phyloP scores from a whole-genome alignment of 2,329 filamentous ascomycete species.

The Hypoxylon sp. region DNA sequence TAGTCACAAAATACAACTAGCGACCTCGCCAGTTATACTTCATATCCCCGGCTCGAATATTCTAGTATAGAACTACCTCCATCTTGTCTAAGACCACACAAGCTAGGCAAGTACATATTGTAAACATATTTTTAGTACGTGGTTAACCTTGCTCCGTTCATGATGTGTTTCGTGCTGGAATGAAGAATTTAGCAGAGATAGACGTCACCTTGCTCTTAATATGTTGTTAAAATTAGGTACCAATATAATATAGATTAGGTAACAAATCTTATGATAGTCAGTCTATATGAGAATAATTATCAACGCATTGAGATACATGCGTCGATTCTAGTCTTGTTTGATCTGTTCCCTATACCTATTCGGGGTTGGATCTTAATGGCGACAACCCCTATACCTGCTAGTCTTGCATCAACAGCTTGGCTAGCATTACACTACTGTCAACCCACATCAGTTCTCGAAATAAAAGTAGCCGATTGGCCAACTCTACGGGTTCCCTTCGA shows the following conservation, averaged over 20 bases:
- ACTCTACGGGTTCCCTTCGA: not conserved
- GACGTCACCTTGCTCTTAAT: not conserved
- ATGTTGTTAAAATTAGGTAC: not conserved
- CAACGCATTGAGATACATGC: no score
- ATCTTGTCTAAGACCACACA: not conserved
- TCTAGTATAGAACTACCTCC: not conserved
- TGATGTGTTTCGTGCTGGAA: no score
- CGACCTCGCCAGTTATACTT: not conserved
- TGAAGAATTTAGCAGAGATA: no score
- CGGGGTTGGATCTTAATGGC: not conserved
- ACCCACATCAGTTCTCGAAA: constrained; percentile 12
- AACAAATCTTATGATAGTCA: no score
- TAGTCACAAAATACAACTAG: constrained; percentile 3
- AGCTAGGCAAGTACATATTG: not conserved
- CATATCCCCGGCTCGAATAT: not conserved
- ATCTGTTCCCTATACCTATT: constrained; percentile 6
- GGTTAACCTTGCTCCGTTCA: no score
- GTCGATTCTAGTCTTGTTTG: not conserved
- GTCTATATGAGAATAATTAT: no score
- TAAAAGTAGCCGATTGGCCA: constrained; percentile 12
- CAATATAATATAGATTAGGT: not conserved
- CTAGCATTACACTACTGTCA: constrained; percentile 9
- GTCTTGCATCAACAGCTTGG: constrained; percentile 15
- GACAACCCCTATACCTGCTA: constrained; percentile 15
- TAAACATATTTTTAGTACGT: not conserved